Evolutionary conservation across 805 yeast genomes (phyloP).

Genomic region (Barnettozyma sucrosica): DNA sequence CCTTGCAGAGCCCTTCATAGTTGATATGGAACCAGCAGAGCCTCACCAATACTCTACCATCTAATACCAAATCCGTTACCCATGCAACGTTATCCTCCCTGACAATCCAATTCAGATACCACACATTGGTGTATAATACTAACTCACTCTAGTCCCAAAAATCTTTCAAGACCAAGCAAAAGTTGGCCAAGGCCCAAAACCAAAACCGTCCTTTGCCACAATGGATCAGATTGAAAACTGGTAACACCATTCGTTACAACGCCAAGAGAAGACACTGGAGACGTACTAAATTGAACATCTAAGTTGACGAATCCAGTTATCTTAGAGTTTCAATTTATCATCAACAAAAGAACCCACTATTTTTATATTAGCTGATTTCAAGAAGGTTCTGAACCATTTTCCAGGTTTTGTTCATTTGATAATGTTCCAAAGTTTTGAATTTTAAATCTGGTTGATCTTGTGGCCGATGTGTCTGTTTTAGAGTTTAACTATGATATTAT

Average conservation of each 20-base stretch:
- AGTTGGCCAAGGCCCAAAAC: slow-evolving; percentile 97
- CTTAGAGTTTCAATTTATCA: slow-evolving; percentile 5
- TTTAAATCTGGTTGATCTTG: not conserved
- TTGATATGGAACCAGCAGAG: no score
- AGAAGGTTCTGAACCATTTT: slow-evolving; percentile 4
- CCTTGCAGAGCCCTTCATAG: no score
- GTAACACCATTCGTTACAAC: slow-evolving; percentile 96
- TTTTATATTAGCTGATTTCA: slow-evolving; percentile 1
- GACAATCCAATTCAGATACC: not conserved
- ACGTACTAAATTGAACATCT: slow-evolving; percentile 97
- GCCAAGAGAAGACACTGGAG: slow-evolving; percentile 99
- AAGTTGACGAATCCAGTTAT: slow-evolving; percentile 32
- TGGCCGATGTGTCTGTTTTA: slow-evolving; percentile 6
- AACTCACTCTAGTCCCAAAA: slow-evolving; percentile 67
- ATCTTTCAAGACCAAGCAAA: slow-evolving; percentile 95
- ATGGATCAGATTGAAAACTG: slow-evolving; percentile 98
- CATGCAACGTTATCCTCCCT: no score
- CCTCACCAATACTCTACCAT: not conserved
- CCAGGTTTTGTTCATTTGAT: not conserved
- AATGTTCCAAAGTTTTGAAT: not conserved
- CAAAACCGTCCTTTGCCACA: slow-evolving; percentile 99
- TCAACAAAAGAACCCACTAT: slow-evolving; percentile 6
- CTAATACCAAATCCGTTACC: no score
- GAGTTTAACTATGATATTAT: slow-evolving; percentile 3
- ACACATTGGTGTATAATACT: no score